Base-by-base conservation (phyloP, 495 filamentous ascomycete species). In the Wilcoxina mikolae region DNA sequence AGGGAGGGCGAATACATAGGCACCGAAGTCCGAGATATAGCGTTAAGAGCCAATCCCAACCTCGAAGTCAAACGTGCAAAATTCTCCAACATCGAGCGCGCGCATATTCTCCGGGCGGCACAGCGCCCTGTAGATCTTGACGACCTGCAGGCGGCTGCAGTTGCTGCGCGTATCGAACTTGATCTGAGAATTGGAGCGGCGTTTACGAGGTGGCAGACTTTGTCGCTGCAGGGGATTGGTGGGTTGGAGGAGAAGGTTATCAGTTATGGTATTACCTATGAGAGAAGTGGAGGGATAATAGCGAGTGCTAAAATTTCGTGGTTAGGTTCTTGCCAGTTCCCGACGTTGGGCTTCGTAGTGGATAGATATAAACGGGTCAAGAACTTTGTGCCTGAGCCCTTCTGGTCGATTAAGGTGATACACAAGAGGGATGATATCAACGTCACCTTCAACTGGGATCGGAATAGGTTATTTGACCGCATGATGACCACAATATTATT, bases 291-390 rank as follows among this genome's bases (percentile, higher is more conserved):
- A n/a, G n/a, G n/a, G n/a, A n/a, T n/a, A n/a, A n/a, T n/a, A n/a
- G n/a, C n/a, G n/a, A n/a, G n/a, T n/a, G n/a, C n/a, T 20, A 7
- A 20, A 45, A 10, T 10, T 20, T 45, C 10, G 10, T 50, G 91
- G n/a, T n/a, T n/a, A n/a, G 86, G 89, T 15, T 93, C 87, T 11
- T 98, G 91, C 56, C 91, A 98, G 69, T 98, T 98, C 64, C 91
- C 91, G 11, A 96, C 93, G 0, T 72, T 98, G 11, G 91, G 91
- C 2, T 98, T 98, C 59, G 88, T 98, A 0, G 91, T 98, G 12
- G 93, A 98, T 67, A 78, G 90, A 18, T 98, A 96, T 66, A 83
- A 94, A 51, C 76, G 81, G 58, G 88, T 98, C 39, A 78, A 84
- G 56, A 95, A 93, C 61, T 98, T 98, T 65, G 81, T 90, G 17